Evolutionary conservation across 768 basidiomycete species (phyloP).

Genomic region (Saitozyma sp.): DNA sequence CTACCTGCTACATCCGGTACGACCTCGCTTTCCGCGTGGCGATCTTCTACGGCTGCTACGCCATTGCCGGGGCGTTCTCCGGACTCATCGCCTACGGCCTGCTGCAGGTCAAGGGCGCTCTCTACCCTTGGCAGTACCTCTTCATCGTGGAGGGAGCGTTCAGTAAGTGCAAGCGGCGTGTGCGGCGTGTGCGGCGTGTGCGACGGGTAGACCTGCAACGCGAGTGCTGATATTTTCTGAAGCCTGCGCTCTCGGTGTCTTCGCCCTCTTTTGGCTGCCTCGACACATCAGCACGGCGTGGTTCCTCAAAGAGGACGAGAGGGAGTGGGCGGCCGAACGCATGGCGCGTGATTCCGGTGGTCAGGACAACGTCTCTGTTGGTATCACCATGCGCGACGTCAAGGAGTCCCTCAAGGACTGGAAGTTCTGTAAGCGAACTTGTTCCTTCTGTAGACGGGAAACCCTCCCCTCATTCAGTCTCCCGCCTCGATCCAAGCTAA

Average conservation of each 20-base stretch:
- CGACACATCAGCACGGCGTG: slow-evolving; percentile 5
- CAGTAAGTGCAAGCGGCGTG: not conserved
- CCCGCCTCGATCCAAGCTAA: too few relatives aligned
- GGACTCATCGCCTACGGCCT: slow-evolving; percentile 15
- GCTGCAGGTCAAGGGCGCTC: slow-evolving; percentile 8
- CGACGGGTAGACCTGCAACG: not conserved
- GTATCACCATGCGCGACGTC: slow-evolving; percentile 14
- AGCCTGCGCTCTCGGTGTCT: slow-evolving; percentile 2
- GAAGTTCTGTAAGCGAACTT: slow-evolving; percentile 10
- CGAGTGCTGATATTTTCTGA: not conserved
- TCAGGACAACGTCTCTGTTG: slow-evolving; percentile 8
- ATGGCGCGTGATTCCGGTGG: slow-evolving; percentile 12
- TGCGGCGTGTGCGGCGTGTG: too few relatives aligned
- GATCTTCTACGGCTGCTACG: slow-evolving; percentile 13
- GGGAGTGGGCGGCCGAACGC: slow-evolving; percentile 7
- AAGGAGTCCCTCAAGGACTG: slow-evolving; percentile 14
- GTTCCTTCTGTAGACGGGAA: not conserved
- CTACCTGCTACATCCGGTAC: slow-evolving; percentile 15
- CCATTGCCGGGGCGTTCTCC: slow-evolving; percentile 12
- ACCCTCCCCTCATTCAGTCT: not conserved
- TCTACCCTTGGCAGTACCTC: slow-evolving; percentile 24
- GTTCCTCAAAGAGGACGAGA: slow-evolving; percentile 12
- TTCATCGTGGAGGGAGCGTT: slow-evolving; percentile 28
- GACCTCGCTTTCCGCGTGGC: slow-evolving; percentile 15
- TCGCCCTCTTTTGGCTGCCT: slow-evolving; percentile 18